Conservation (phyloP, 192 early-diverging fungal genomes). For the Mortierella antarctica region DNA sequence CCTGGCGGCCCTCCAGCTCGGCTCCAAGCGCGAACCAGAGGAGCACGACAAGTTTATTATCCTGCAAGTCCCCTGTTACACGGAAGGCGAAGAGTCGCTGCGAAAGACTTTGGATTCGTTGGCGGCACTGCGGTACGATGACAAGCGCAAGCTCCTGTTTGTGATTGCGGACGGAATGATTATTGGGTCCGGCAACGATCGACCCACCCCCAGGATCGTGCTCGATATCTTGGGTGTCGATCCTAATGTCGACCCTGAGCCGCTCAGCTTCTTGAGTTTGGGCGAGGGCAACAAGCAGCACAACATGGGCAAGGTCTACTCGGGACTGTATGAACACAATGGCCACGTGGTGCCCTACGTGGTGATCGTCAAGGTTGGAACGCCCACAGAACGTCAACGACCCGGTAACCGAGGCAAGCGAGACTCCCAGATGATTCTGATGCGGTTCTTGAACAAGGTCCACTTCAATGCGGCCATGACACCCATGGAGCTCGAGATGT, state of each 20-base stretch:
- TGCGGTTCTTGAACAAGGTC: slow-evolving; percentile 97
- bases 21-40: slow-evolving; percentile 78
- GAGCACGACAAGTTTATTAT: slow-evolving; percentile 93
- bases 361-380: slow-evolving; percentile 96
- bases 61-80: slow-evolving; percentile 97
- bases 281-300: slow-evolving; percentile 93
- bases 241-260: slow-evolving; percentile 83
- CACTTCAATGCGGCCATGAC: slow-evolving; percentile 95
- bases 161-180: slow-evolving; percentile 98
- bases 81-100: slow-evolving; percentile 95
- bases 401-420: slow-evolving; percentile 99
- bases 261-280: slow-evolving; percentile 87
- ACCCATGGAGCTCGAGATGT: slow-evolving; percentile 96
- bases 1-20: slow-evolving; percentile 92
- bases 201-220: slow-evolving; percentile 96
- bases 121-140: slow-evolving; percentile 90
- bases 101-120: slow-evolving; percentile 95
- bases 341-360: slow-evolving; percentile 96
- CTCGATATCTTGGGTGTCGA: slow-evolving; percentile 96
- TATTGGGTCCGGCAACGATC: slow-evolving; percentile 96
- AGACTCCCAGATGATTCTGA: slow-evolving; percentile 98
- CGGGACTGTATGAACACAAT: slow-evolving; percentile 92
- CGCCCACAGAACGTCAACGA: slow-evolving; percentile 81
- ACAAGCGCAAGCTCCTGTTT: slow-evolving; percentile 97
- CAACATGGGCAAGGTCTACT: slow-evolving; percentile 98